phyloP scores from a whole-genome alignment of 352 stramenopile genomes.

The Phytophthora sansomeana region DNA sequence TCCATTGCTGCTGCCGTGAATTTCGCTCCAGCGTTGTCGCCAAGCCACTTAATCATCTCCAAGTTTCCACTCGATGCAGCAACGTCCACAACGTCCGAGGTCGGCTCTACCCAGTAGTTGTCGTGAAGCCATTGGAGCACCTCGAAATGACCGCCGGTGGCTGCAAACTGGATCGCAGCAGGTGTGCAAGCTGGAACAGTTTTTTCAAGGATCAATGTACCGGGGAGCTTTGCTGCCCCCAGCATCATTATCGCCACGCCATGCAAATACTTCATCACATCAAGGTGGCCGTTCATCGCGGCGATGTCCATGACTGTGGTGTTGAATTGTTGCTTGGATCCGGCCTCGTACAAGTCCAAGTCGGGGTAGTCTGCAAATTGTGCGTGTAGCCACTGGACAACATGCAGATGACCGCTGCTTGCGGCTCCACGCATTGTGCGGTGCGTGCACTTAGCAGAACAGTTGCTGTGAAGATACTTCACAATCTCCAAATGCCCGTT shows the following conservation, averaged over 20 bases:
- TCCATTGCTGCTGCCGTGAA: conserved; percentile 37
- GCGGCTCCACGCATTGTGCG: conserved; percentile 32
- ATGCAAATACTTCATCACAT: conserved; percentile 41
- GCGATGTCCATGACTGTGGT: conserved; percentile 39
- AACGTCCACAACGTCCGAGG: conserved; percentile 29
- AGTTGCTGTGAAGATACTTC: conserved; percentile 32
- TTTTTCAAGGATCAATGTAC: neutral
- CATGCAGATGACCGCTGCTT: conserved; percentile 26
- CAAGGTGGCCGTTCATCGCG: conserved; percentile 39
- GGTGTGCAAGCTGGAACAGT: conserved; percentile 21
- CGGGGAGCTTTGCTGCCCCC: neutral
- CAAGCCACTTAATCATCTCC: conserved; percentile 38
- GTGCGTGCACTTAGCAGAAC: conserved; percentile 20
- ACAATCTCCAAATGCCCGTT: conserved; percentile 33
- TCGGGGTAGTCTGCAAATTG: conserved; percentile 16
- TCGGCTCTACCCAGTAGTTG: conserved; percentile 29
- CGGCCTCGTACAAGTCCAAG: conserved; percentile 23
- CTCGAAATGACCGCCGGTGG: conserved; percentile 23
- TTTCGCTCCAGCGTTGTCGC: conserved; percentile 17
- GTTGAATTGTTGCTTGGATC: conserved; percentile 29
- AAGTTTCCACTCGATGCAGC: conserved; percentile 34
- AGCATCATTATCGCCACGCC: conserved; percentile 15
- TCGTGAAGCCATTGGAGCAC: conserved; percentile 43
- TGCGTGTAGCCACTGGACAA: conserved; percentile 33
- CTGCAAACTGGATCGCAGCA: conserved; percentile 30